Conservation (phyloP, 2,329 filamentous ascomycete species). For the Teratosphaeria destructans region DNA sequence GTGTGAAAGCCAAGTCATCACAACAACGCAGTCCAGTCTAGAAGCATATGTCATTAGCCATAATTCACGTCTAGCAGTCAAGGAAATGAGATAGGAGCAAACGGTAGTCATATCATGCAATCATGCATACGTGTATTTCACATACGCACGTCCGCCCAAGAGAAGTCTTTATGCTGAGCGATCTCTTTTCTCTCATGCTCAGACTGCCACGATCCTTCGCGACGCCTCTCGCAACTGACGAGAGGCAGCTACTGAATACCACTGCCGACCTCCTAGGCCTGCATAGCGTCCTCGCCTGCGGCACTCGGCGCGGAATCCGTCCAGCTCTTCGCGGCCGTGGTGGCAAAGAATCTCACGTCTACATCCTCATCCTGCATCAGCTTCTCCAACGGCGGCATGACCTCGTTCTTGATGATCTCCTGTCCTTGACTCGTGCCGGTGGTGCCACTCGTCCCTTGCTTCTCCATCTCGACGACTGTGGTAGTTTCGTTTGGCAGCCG, state of each 20-base stretch:
- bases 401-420: constrained; percentile 39
- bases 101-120: not conserved
- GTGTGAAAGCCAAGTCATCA: too few relatives aligned
- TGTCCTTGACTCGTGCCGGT: constrained; percentile 31
- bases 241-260: not conserved
- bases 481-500: constrained; percentile 64
- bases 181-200: not conserved
- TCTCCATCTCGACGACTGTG: constrained; percentile 75
- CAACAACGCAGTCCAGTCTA: not conserved
- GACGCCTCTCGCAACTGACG: not conserved
- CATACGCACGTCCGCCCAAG: not conserved
- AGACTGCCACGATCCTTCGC: not conserved
- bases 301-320: constrained; percentile 16
- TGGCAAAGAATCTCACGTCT: constrained; percentile 95
- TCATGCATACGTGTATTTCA: not conserved
- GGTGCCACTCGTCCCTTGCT: constrained; percentile 41
- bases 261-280: not conserved
- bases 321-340: constrained; percentile 60
- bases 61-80: not conserved
- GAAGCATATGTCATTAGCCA: not conserved
- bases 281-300: not conserved
- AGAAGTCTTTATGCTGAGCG: not conserved
- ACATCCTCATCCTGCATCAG: constrained; percentile 95
- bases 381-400: constrained; percentile 86
- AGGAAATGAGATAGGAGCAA: not conserved